phyloP scores from a whole-genome alignment of 768 basidiomycete species.

The Kwoniella europaea region DNA sequence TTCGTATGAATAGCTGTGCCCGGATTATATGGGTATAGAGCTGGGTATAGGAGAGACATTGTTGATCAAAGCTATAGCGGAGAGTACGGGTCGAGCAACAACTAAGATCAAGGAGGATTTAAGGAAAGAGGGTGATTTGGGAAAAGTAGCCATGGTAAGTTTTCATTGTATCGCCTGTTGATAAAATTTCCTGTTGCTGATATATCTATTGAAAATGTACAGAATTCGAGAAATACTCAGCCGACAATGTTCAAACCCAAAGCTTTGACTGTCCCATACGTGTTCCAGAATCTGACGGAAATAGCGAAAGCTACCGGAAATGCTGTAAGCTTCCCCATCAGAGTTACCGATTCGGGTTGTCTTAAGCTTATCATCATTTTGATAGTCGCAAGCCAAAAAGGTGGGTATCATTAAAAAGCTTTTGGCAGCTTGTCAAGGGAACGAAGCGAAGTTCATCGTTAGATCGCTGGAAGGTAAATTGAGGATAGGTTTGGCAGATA shows the following conservation, averaged over 20 bases:
- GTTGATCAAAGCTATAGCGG: slow-evolving; percentile 90
- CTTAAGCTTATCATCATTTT: not conserved
- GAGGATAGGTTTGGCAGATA: slow-evolving; percentile 94
- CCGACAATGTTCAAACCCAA: slow-evolving; percentile 94
- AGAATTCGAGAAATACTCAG: slow-evolving; percentile 90
- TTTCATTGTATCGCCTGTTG: not conserved
- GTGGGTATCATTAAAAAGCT: slow-evolving; percentile 93
- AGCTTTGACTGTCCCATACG: slow-evolving; percentile 80
- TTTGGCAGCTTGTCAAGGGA: slow-evolving; percentile 86
- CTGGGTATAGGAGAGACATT: slow-evolving; percentile 95
- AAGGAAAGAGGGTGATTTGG: slow-evolving; percentile 93
- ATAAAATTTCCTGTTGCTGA: not conserved
- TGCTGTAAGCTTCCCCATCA: slow-evolving; percentile 63
- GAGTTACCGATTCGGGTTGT: too few relatives aligned
- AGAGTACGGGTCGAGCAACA: slow-evolving; percentile 87
- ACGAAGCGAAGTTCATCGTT: slow-evolving; percentile 94
- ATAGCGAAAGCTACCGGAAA: slow-evolving; percentile 86
- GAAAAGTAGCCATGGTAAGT: slow-evolving; percentile 90
- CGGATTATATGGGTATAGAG: slow-evolving; percentile 93
- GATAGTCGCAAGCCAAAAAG: slow-evolving; percentile 90
- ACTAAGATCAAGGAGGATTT: slow-evolving; percentile 85
- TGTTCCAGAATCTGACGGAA: slow-evolving; percentile 86
- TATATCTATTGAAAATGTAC: slow-evolving; percentile 3
- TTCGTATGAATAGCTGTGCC: slow-evolving; percentile 71
- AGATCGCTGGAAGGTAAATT: slow-evolving; percentile 95